phyloP scores from a whole-genome alignment of 176 grass and related monocot genomes.

The Puccinellia tenuiflora region DNA sequence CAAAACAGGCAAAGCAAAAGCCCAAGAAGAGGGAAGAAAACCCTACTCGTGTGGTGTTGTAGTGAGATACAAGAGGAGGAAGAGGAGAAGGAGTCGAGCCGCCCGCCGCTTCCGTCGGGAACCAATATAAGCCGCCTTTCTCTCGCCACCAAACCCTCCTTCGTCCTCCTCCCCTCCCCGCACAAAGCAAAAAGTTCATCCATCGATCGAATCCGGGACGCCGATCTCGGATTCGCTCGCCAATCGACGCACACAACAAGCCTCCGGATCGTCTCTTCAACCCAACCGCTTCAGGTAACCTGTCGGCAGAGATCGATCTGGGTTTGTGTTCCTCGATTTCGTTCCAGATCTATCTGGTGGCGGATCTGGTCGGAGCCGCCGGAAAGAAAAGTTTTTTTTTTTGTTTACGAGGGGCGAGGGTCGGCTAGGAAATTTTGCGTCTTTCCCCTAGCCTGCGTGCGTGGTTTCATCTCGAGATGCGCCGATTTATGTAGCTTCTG shows the following conservation, averaged over 20 bases:
- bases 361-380: slow-evolving; percentile 18
- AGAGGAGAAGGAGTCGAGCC: slow-evolving; percentile 25
- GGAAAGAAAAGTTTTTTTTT: background rate
- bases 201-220: slow-evolving; percentile 30
- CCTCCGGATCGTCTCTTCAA: background rate
- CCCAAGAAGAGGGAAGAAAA: background rate
- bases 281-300: slow-evolving; percentile 19
- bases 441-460: too few relatives aligned
- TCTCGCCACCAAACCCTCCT: background rate
- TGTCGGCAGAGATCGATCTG: slow-evolving; percentile 21
- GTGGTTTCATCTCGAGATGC: background rate
- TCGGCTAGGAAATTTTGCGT: background rate
- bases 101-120: slow-evolving; percentile 37
- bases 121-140: slow-evolving; percentile 35
- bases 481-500: background rate
- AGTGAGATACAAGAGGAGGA: background rate
- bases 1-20: background rate
- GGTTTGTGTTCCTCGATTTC: background rate
- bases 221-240: slow-evolving; percentile 37
- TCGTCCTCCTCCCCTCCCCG: background rate
- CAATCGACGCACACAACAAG: background rate
- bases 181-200: too few relatives aligned
- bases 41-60: background rate
- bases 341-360: background rate
- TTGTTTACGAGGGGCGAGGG: fast-evolving